Evolutionary conservation across 495 filamentous ascomycete genomes (phyloP), one percentile per base, ranked within the genome.

Genomic region (Daldinia loculata): DNA sequence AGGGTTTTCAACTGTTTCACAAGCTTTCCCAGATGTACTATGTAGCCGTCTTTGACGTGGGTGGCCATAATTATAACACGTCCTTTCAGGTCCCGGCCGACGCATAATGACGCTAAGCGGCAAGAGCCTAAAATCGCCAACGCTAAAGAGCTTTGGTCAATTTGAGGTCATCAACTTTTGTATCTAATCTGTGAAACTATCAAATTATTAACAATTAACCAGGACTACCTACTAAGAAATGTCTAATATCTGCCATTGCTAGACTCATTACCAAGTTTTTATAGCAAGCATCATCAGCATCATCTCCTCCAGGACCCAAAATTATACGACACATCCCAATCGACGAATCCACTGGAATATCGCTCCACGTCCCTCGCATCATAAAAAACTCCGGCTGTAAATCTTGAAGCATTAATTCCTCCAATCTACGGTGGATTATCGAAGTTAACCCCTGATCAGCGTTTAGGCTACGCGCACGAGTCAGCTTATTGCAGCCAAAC

Each of bases 91-190:
- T 48, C n/a, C 36, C 50, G 11, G 50, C 41, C 14, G 36, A 63
- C 27, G 50, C 52, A 43, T 30, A 56, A 56, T 63, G 61, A 63
- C 52, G 50, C 12, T 50, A 62, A 62, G 32, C 39, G 22, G n/a
- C 14, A 17, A 53, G 26, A 19, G 43, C 43, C n/a, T 50, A 50
- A 50, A 52, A 62, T 39, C 45, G 17, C 43, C 19, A 22, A 36
- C 34, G 34, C 34, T 36, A 52, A 61, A 32, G 38, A 62, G 45
- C 32, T 48, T 48, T 48, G 43, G 19, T 48, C 43, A 62, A 38
- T 30, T 30, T 30, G 51, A 12, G 19, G 43, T 48, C 43, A 48
- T 51, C 1, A 14, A 51, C 9, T n/a, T 50, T 50, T 32, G 4
- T 9, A 32, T 32, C 29, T 32, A 8, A 30, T 0, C 6, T 30